Conservation (phyloP, 129 eudicot species). For the Helianthus annuus region DNA sequence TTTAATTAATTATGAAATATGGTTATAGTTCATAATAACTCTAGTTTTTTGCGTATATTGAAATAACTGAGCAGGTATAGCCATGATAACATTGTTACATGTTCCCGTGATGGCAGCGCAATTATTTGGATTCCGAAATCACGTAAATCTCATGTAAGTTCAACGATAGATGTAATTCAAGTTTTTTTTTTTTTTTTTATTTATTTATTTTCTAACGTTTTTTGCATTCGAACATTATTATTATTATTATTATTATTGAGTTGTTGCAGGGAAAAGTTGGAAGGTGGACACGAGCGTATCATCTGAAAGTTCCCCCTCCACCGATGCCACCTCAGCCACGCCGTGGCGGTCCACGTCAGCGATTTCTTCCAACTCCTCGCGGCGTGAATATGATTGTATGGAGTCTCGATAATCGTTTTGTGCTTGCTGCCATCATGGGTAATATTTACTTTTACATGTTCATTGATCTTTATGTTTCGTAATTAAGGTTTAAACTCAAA, state of each 20-base stretch:
- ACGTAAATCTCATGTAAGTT: conserved; percentile 86
- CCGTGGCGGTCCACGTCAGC: conserved; percentile 99
- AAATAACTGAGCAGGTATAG: conserved; percentile 53
- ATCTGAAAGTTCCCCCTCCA: conserved; percentile 99
- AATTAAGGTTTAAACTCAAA: conserved; percentile 1
- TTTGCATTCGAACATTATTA: not conserved
- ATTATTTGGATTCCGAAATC: conserved; percentile 88
- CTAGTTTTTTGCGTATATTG: conserved; percentile 9
- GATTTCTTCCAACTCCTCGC: conserved; percentile 98
- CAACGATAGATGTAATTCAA: not conserved
- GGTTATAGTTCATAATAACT: not conserved
- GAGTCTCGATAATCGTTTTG: conserved; percentile 99
- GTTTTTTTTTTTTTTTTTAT: too few species aligned
- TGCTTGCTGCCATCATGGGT: conserved; percentile 99
- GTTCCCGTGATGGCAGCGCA: conserved; percentile 99
- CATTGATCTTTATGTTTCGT: not conserved
- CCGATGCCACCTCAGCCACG: conserved; percentile 99
- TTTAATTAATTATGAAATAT: not conserved
- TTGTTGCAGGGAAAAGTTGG: conserved; percentile 76
- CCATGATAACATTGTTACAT: conserved; percentile 92
- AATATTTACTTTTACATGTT: conserved; percentile 24
- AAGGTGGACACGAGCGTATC: conserved; percentile 89
- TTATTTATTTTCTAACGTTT: conserved; percentile 6
- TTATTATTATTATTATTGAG: not conserved
- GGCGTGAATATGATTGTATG: conserved; percentile 99